Conservation (phyloP, 176 grass and related monocot species). For the Aegilops umbellulata region DNA sequence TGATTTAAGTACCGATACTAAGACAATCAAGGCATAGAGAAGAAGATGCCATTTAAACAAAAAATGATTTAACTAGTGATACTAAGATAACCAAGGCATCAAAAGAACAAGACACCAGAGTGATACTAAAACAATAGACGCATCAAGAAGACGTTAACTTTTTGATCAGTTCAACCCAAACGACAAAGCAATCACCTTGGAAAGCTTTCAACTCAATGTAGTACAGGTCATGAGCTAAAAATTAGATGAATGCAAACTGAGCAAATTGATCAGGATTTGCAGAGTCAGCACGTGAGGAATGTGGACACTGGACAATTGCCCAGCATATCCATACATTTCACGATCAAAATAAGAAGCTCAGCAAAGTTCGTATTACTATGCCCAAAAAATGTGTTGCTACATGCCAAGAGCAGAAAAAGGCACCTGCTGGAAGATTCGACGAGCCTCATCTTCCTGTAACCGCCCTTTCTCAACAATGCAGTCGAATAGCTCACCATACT, state of each 20-base stretch:
- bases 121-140: constrained; percentile 5
- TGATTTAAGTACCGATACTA: background rate
- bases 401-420: background rate
- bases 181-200: background rate
- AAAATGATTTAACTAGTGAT: background rate
- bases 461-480: constrained; percentile 92
- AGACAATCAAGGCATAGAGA: background rate
- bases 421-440: constrained; percentile 90
- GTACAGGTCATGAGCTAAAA: background rate
- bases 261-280: background rate
- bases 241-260: background rate
- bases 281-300: background rate
- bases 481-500: constrained; percentile 86
- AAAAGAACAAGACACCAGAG: background rate
- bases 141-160: background rate
- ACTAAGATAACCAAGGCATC: background rate
- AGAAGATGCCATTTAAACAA: background rate
- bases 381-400: background rate
- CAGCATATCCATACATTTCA: background rate
- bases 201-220: background rate
- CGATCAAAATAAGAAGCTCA: constrained; percentile 9
- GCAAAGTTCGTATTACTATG: background rate
- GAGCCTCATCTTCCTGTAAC: constrained; percentile 86
- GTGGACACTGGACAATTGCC: background rate
- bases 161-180: background rate